Evolutionary conservation across 805 yeast species (phyloP).

Genomic region (Saturnispora mendoncae): DNA sequence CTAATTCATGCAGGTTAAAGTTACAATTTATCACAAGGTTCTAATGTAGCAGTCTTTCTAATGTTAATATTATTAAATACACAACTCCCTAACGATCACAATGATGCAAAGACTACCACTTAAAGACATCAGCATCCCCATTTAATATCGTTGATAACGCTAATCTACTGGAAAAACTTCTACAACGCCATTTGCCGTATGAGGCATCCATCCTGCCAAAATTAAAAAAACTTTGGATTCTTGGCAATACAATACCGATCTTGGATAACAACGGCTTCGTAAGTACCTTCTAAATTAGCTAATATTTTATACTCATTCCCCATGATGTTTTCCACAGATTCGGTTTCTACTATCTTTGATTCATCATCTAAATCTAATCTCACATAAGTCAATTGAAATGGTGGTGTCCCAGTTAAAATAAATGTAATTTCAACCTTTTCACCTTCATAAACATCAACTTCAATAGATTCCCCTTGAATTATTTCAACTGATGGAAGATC

Average conservation of each 20-base stretch:
- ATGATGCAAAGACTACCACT: no score
- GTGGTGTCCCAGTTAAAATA: constrained; percentile 80
- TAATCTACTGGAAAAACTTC: no score
- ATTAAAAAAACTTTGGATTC: constrained; percentile 18
- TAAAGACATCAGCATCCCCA: no score
- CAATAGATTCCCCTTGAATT: constrained; percentile 63
- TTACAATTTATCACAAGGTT: no score
- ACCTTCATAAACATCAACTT: constrained; percentile 87
- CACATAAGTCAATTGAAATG: constrained; percentile 78
- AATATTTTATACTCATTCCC: constrained; percentile 59
- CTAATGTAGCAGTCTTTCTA: no score
- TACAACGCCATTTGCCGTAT: no score
- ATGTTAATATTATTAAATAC: no score
- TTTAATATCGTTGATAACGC: no score
- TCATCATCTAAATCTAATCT: constrained; percentile 40
- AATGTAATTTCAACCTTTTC: constrained; percentile 85
- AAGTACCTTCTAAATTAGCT: constrained; percentile 86
- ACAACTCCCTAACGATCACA: no score
- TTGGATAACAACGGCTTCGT: constrained; percentile 83
- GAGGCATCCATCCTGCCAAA: not conserved
- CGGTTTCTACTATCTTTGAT: constrained; percentile 37
- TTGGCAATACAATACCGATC: constrained; percentile 66
- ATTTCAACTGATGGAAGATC: constrained; percentile 71
- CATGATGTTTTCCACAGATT: constrained; percentile 61
- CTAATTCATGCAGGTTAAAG: no score